Base-by-base conservation (phyloP, 2,329 filamentous ascomycete species). In the Biscogniauxia sp. region DNA sequence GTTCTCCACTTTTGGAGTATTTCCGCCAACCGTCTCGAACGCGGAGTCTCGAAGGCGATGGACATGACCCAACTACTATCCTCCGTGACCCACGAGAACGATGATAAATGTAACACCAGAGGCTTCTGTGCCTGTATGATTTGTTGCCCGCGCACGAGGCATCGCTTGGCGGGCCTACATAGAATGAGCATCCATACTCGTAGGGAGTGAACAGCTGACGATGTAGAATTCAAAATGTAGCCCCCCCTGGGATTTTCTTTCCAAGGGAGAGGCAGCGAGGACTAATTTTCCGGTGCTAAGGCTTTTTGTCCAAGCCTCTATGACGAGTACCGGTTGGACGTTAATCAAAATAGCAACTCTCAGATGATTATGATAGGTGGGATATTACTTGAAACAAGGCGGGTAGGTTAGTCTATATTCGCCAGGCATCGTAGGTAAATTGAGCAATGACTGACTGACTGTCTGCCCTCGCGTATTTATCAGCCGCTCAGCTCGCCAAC, bases 21-120 rank as follows among this genome's bases (percentile, higher is more conserved):
- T 61, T 65, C 64, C 64, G 63, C 64, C 64, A 66, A 66, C 64
- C 60, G 51, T 45, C 25, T 49, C 51, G 8, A 28, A 32, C 23
- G n/a, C 56, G 60, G 37, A 53, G 54, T 57, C 50, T 58, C 41
- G 26, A 59, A 53, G 11, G 32, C n/a, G 53, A 25, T 56, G 57
- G 55, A 37, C 37, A 60, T 20, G 54, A 58, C 28, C 11, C 7
- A 4, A 32, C 28, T 32, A 32, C 28, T 32, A 32, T 57, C 54
- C 59, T 62, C 60, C 56, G 55, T 51, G 45, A 37, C 62, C 11
- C 28, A 8, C 28, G 28, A 32, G 9, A 32, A 32, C 28, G 28
- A 32, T 32, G 4, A 32, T 32, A 32, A 32, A 32, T 32, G 28
- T 32, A 32, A 32, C 28, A 7, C 7, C 28, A 32, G 11, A 7